These are phyloP conservation scores for Carallia pectinifolia DNA, from an alignment of 345 rosid genomes.

Conservation along the genomic window DNA sequence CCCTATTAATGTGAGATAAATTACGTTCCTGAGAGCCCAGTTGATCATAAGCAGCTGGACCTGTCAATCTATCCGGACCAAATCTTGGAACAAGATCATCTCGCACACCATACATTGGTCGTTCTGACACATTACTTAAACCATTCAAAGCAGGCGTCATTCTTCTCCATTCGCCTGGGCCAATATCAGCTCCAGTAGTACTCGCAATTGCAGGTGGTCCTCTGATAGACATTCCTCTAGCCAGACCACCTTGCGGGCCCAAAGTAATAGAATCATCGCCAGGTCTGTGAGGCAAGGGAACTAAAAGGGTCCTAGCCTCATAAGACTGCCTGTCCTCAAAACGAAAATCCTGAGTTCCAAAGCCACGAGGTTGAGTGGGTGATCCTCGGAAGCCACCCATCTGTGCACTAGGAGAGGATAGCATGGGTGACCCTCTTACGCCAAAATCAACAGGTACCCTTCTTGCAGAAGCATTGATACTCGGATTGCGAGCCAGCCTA, in stretches of 20 bases:
- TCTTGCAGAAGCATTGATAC: constrained; percentile 57
- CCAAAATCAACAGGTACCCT: constrained; percentile 68
- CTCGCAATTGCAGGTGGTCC: constrained; percentile 46
- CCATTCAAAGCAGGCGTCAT: constrained; percentile 58
- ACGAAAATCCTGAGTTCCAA: constrained; percentile 67
- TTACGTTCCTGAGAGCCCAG: constrained; percentile 50
- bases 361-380: constrained; percentile 60
- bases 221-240: constrained; percentile 82
- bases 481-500: constrained; percentile 73
- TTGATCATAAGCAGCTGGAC: constrained; percentile 48
- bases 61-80: constrained; percentile 49
- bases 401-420: constrained; percentile 64
- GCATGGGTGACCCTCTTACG: constrained; percentile 65
- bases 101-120: constrained; percentile 37
- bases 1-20: constrained; percentile 47
- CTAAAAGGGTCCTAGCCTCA: constrained; percentile 65
- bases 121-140: constrained; percentile 45
- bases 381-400: constrained; percentile 68
- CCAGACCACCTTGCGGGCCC: constrained; percentile 99
- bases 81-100: constrained; percentile 49
- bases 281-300: constrained; percentile 73
- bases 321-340: constrained; percentile 70
- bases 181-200: constrained; percentile 41
- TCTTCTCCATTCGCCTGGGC: constrained; percentile 58
- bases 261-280: constrained; percentile 78